Base-by-base conservation (phyloP, 2,329 filamentous ascomycete genomes). In the Polychaeton citri region DNA sequence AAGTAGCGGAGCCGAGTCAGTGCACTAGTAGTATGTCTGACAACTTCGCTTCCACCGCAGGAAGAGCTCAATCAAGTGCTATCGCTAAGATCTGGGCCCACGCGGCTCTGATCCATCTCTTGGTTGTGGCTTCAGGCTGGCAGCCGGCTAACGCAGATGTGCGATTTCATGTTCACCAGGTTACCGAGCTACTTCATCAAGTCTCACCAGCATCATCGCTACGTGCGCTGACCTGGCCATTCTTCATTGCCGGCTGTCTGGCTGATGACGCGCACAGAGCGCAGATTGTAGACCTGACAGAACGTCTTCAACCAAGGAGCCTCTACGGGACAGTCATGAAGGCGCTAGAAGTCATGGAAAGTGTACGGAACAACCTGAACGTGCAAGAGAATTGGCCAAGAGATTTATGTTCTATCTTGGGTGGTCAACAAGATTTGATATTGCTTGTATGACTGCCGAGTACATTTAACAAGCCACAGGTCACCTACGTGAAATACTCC, bases 101-200 rank as follows among this genome's bases (percentile, higher is more conserved):
- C 24, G 24, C 24, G 4, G 24, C 24, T 28, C 24, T 28, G 24
- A 28, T 28, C 12, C 15, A 28, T 28, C 15, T 28, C 5, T 15
- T 12, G 12, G 24, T 7, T 15, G 7, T 28, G 12, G 24, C 15
- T 7, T 28, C 24, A 28, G 24, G 24, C 4, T 28, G 24, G 24
- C 24, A 28, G 15, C 24, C 24, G 4, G 4, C 3, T 12, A 28
- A 15, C 15, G 12, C 5, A 12, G 24, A 43, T 4, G 40, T 51
- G 2, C 39, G 41, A 4, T 13, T 38, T 30, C 36, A 47, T 21
- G 46, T 51, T 3, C 32, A 17, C n/a, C 32, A 34, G 20, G 41
- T 42, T 7, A 28, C 50, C 1, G 39, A 40, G 9, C 32, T 48
- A n/a, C 24, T 47, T 28, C 30, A 38, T 1, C 10, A 19, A 3